Base-by-base conservation (phyloP, 805 yeast genomes). In the Nakazawaea populi region DNA sequence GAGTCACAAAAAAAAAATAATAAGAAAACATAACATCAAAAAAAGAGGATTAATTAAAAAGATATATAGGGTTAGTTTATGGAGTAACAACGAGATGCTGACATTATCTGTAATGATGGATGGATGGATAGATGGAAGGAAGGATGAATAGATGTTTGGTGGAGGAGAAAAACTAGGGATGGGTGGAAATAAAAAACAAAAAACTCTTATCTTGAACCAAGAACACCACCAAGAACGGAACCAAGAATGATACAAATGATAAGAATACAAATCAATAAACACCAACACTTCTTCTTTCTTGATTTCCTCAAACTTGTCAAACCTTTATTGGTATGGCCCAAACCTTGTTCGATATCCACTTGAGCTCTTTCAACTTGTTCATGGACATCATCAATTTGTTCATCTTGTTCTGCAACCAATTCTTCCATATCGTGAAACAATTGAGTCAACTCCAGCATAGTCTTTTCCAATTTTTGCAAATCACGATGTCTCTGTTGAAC, bases 401-500 rank as follows among this genome's bases (percentile, higher is more conserved):
- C 89, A 69, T 91, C 96, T 74, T 94, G 98, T 71, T 91, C 96
- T 59, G 92, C 89, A 45, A 92, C 97, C 71, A 94, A 76, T 64
- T 88, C 88, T 71, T 94, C 97, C 94, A 94, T 89, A 66, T 94
- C 98, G 63, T 86, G 87, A 75, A 94, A 90, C 66, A 94, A 80
- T 73, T 89, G 96, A 41, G 95, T 88, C 70, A 94, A 80, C 71
- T 94, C 99, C 37, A 92, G 89, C 87, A 94, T 90, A 53, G 96
- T 86, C 72, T 89, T 84, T 71, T 92, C 98, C 70, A 94, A 85
- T 74, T 89, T 88, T 73, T 89, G 87, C 63, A 94, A 82, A 73
- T 94, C 98, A 66, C 87, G 85, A 73, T 94, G 98, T 73, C 99
- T 85, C 47, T 87, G 83, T 72, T 92, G 97, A 52, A 94, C 98